phyloP scores from a whole-genome alignment of 345 rosid genomes.

The Clarkia xantiana region DNA sequence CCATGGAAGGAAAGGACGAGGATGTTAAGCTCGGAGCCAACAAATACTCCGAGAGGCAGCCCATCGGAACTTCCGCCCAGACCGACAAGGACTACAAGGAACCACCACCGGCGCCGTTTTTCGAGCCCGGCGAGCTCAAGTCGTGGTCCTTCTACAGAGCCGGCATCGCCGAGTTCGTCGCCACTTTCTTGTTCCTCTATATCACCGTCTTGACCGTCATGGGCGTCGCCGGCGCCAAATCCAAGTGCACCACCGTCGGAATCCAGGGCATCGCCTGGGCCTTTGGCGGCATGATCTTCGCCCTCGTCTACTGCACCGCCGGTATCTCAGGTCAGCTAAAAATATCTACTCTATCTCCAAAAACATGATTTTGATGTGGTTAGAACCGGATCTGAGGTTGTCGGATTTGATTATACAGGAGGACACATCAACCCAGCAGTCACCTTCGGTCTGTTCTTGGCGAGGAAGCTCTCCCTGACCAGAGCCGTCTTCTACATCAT shows the following conservation, averaged over 20 bases:
- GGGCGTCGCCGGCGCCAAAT: slow-evolving; percentile 9
- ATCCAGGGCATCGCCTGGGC: slow-evolving; percentile 20
- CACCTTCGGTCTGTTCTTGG: slow-evolving; percentile 15
- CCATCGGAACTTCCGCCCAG: slow-evolving; percentile 13
- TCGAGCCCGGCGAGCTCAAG: slow-evolving; percentile 6
- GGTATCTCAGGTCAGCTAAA: slow-evolving; percentile 13
- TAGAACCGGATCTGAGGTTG: neutral
- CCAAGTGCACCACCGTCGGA: slow-evolving; percentile 12
- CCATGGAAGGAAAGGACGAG: slow-evolving; percentile 13
- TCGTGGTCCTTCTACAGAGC: slow-evolving; percentile 14
- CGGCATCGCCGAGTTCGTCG: slow-evolving; percentile 14
- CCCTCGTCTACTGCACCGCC: slow-evolving; percentile 16
- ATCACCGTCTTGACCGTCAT: slow-evolving; percentile 13
- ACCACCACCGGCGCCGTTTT: slow-evolving; percentile 9
- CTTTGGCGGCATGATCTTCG: slow-evolving; percentile 17
- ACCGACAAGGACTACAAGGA: slow-evolving; percentile 10
- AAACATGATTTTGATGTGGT: too few relatives aligned
- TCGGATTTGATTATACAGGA: slow-evolving; percentile 1
- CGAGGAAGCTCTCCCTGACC: slow-evolving; percentile 13
- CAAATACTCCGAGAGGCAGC: slow-evolving; percentile 14
- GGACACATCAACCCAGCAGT: slow-evolving; percentile 15
- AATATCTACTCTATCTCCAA: too few relatives aligned
- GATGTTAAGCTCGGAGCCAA: slow-evolving; percentile 18
- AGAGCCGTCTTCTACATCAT: slow-evolving; percentile 13
- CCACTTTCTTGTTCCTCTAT: slow-evolving; percentile 13